Evolutionary conservation across 225 moss, liverwort and hornwort genomes (phyloP), one percentile per base, ranked within the genome.

Genomic region (Physcomitrellopsis africana): DNA sequence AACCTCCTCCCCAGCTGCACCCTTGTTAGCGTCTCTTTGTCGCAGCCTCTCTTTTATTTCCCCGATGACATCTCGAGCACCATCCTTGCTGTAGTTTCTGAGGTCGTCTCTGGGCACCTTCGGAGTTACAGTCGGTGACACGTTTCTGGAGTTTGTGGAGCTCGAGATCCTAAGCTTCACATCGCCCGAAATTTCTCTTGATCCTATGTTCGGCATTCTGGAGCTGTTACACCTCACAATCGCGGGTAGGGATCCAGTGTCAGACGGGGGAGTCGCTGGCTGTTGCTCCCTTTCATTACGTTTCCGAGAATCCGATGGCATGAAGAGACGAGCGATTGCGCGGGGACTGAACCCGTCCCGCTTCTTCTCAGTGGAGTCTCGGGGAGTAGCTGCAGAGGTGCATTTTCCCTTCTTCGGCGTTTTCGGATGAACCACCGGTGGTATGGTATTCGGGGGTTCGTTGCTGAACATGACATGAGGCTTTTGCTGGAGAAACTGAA

Each of bases 401-500:
- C 80, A 85, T 86, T 80, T 42, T 63, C 48, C 75, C 51, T 81
- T 72, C 62, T 69, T 67, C 60, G 49, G 41, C 8, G 60, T 12
- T 64, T 76, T 81, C 37, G 44, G 37, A 63, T 37, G 32, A 4
- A 61, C 24, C 46, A 67, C 74, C 11, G 74, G 70, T 19, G 68
- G 57, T 3, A 68, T 59, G 14, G 13, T 51, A 46, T 48, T 45
- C 51, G 66, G 78, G 41, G 77, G 65, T 63, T 80, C 84, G 22
- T 78, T 77, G 51, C 90, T 81, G 14, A 84, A 75, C 8, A 86
- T 73, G 7, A 72, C 74, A 58, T 78, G 51, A 11, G 82, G 85
- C 69, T 87, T 77, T 76, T 84, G 80, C 76, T 87, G 92, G 52
- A 96, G 89, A 49, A 93, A 92, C 81, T 91, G 92, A 19, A 89